Percentiles rank a stretch among this genome's conserved stretches.
phyloP scores from a whole-genome alignment of 148 eudicot genomes.

The Amaranthus cruentus region DNA sequence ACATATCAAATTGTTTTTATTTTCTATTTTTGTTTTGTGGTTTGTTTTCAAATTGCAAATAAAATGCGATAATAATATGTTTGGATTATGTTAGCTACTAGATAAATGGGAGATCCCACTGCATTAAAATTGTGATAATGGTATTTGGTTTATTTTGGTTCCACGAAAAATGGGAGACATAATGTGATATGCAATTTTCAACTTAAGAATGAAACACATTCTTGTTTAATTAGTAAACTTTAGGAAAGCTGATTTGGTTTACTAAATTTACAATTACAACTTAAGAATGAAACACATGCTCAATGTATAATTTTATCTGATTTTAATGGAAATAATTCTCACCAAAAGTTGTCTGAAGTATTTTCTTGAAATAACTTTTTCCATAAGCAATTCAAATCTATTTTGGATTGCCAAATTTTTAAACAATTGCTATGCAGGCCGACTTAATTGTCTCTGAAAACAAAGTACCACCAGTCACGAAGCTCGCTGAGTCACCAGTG shows the following conservation, averaged over 20 bases:
- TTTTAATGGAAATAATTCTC: neutral
- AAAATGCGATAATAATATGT: too few relatives aligned
- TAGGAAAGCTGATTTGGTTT: neutral
- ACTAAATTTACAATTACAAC: neutral
- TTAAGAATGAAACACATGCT: neutral
- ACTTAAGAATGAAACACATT: neutral
- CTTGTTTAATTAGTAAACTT: neutral
- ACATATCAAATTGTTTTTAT: too few relatives aligned
- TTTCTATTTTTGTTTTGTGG: too few relatives aligned
- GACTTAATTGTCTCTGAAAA: constrained; percentile 10
- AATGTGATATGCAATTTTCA: neutral
- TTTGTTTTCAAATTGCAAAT: too few relatives aligned
- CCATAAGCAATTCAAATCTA: neutral
- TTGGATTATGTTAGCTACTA: too few relatives aligned
- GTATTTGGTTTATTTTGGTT: too few relatives aligned
- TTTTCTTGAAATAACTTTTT: neutral
- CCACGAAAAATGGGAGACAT: too few relatives aligned
- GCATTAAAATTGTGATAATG: too few relatives aligned
- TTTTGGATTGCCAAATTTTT: neutral
- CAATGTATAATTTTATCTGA: neutral
- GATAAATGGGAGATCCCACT: too few relatives aligned
- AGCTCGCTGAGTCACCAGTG: constrained; percentile 16
- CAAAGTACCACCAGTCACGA: constrained; percentile 10
- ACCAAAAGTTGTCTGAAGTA: too few relatives aligned
- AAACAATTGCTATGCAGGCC: constrained; percentile 10